phyloP scores from a whole-genome alignment of 164 flowering plant genomes.

The Berberis vulgaris region DNA sequence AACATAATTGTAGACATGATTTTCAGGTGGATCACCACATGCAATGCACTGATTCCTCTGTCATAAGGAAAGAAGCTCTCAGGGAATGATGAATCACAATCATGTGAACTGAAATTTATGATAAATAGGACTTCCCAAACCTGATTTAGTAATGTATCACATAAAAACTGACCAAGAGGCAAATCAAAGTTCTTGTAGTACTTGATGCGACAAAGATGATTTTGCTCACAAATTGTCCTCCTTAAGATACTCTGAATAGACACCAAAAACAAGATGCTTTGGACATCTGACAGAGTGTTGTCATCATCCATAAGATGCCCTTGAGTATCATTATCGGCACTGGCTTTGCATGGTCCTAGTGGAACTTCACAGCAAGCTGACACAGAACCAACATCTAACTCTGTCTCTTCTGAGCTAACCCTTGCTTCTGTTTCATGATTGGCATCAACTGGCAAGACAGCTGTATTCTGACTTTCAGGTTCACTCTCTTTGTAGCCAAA shows the following conservation, averaged over 20 bases:
- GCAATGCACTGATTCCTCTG: slow-evolving; percentile 50
- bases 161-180: slow-evolving; percentile 75
- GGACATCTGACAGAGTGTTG: slow-evolving; percentile 41
- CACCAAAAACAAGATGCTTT: slow-evolving; percentile 75
- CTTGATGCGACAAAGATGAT: slow-evolving; percentile 73
- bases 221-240: slow-evolving; percentile 64
- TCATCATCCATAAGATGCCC: slow-evolving; percentile 30
- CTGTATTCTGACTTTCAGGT: slow-evolving; percentile 7
- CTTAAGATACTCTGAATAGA: slow-evolving; percentile 51
- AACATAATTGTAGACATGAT: slow-evolving; percentile 70
- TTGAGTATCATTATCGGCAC: slow-evolving; percentile 10
- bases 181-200: slow-evolving; percentile 83
- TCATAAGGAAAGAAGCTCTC: slow-evolving; percentile 12
- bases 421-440: slow-evolving; percentile 17
- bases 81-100: not conserved
- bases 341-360: slow-evolving; percentile 12
- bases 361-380: slow-evolving; percentile 18
- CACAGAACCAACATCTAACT: slow-evolving; percentile 10
- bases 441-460: slow-evolving; percentile 16
- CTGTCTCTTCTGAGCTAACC: slow-evolving; percentile 23
- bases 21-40: slow-evolving; percentile 62
- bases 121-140: slow-evolving; percentile 23
- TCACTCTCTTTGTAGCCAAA: slow-evolving; percentile 30
- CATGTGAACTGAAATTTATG: no score
- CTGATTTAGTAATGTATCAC: slow-evolving; percentile 69